These are phyloP conservation scores for Syncephalis plumigaleata DNA, from an alignment of 371 early-diverging fungal genomes.

Conservation along the genomic window DNA sequence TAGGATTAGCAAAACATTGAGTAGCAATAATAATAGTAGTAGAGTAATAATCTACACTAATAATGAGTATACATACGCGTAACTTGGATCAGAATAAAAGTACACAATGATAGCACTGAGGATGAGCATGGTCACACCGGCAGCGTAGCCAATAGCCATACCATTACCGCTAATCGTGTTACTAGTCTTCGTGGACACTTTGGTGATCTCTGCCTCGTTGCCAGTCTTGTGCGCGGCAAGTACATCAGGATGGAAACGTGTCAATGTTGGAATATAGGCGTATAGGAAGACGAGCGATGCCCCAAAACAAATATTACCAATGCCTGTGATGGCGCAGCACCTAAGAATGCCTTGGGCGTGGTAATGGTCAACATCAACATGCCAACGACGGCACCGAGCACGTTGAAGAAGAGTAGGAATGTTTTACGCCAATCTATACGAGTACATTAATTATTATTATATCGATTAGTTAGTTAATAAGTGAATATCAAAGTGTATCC, in stretches of 20 bases:
- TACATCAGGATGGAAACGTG: slow-evolving; percentile 22
- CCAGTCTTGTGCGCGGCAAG: slow-evolving; percentile 4
- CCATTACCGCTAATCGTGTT: slow-evolving; percentile 24
- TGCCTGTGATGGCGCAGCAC: slow-evolving; percentile 21
- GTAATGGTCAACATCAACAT: slow-evolving; percentile 13
- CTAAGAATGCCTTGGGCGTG: slow-evolving; percentile 13
- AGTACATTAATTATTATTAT: neutral
- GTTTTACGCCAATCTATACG: slow-evolving; percentile 21
- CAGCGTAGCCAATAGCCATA: slow-evolving; percentile 22
- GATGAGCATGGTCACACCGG: slow-evolving; percentile 20
- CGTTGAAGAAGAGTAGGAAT: slow-evolving; percentile 23
- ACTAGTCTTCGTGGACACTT: slow-evolving; percentile 15
- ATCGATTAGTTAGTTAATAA: too few relatives aligned
- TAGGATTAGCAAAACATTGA: slow-evolving; percentile 15
- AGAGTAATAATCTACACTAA: neutral
- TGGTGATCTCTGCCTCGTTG: slow-evolving; percentile 5
- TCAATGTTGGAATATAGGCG: slow-evolving; percentile 32
- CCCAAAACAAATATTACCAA: slow-evolving; percentile 26
- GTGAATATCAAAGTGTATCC: too few relatives aligned
- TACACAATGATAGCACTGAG: slow-evolving; percentile 21
- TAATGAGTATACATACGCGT: neutral
- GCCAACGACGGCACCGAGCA: slow-evolving; percentile 16
- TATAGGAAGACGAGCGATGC: slow-evolving; percentile 31
- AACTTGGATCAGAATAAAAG: slow-evolving; percentile 1
- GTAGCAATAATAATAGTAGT: neutral